Base-by-base conservation (phyloP, 768 basidiomycete species). In the Exidia glandulosa region DNA sequence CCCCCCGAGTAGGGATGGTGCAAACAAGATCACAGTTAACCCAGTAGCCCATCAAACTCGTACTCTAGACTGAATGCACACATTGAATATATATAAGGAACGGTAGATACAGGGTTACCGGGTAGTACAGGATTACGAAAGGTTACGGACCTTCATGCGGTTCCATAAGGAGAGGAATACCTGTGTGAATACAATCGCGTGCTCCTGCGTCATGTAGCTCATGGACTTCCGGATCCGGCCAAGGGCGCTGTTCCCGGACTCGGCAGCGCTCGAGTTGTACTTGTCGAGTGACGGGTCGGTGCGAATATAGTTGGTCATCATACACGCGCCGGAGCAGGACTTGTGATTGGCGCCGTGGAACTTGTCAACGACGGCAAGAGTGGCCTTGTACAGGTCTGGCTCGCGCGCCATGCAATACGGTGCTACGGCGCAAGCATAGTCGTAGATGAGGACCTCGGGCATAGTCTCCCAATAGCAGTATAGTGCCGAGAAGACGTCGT, bases 401-500 rank as follows among this genome's bases (percentile, higher is more conserved):
- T 70, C 69, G 5, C 67, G 58, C 0, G 61, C 59, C 65, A 72
- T 65, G 61, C 68, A 73, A 56, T 74, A 74, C 5, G 73, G 70
- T 2, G 68, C 70, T 1, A 73, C 57, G 7, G 63, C 66, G 63
- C 71, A 73, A 2, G 72, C 70, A 57, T 70, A 72, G 59, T 72
- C 70, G 54, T 73, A 72, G 16, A 74, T 60, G 3, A 74, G 57
- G 10, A 62, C 50, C 27, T 66, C 61, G 7, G 71, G 73, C 0
- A 71, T 66, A 23, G 32, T 66, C 10, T 61, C 45, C 69, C 70
- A 75, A 1, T 63, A 63, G 1, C 74, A 76, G 13, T 73, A 63
- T 1, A 76, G 63, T 1, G 76, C 74, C 2, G 71, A 74, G 59
- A 76, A 76, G 0, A 75, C 72, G 63, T 76, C 71, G 59, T 76